phyloP scores from a whole-genome alignment of 176 grass and related monocot genomes.

The Raddia guianensis region DNA sequence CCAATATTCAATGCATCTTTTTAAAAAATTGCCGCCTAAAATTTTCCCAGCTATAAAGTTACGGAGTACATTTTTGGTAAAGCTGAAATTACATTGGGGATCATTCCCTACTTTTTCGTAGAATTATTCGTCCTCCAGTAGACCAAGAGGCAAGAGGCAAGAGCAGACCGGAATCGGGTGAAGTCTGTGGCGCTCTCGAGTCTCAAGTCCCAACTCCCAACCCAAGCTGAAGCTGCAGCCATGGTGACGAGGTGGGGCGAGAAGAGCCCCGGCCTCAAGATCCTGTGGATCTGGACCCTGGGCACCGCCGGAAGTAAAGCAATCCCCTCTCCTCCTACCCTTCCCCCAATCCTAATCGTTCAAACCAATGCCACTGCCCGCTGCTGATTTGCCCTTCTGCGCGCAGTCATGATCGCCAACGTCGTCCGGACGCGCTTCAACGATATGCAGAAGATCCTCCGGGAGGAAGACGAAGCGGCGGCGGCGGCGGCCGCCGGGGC shows the following conservation, averaged over 20 bases:
- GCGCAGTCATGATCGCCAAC: conserved; percentile 62
- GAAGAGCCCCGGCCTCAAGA: conserved; percentile 91
- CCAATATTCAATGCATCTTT: too few species aligned
- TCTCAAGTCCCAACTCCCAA: neutral
- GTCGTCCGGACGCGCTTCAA: conserved; percentile 66
- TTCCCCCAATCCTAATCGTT: neutral
- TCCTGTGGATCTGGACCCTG: conserved; percentile 93
- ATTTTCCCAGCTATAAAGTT: too few species aligned
- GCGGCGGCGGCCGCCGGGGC: neutral
- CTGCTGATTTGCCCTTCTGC: conserved; percentile 27
- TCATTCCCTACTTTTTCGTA: too few species aligned
- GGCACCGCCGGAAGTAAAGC: conserved; percentile 73
- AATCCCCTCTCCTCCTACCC: neutral
- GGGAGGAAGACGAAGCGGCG: conserved; percentile 52
- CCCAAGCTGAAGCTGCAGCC: neutral
- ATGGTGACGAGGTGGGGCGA: conserved; percentile 93
- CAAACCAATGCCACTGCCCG: neutral
- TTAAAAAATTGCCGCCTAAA: too few species aligned
- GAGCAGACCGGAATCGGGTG: neutral
- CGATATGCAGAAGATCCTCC: conserved; percentile 70
- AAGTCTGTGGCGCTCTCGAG: neutral
- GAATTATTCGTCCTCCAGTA: too few species aligned
- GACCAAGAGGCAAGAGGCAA: too few species aligned
- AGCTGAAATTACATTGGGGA: too few species aligned
- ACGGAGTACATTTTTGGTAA: too few species aligned